Conservation (phyloP, 257 asterid species). For the Petrea volubilis region DNA sequence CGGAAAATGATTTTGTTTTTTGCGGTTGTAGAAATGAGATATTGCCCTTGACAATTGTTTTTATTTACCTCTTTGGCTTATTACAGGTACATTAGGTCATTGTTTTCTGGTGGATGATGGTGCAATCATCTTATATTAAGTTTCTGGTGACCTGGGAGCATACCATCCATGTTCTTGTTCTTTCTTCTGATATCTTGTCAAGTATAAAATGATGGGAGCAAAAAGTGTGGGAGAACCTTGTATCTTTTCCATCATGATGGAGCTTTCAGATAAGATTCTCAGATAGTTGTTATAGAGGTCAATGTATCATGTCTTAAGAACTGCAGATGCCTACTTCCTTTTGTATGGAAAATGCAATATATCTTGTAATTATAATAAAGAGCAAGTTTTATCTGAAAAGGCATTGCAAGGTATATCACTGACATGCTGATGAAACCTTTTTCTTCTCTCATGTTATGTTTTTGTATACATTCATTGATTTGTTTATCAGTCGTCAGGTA, state of each 20-base stretch:
- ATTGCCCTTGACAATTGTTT: not conserved
- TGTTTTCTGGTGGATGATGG: not conserved
- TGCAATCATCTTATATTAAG: not conserved
- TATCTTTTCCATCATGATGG: not conserved
- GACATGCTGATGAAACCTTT: not conserved
- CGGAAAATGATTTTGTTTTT: not conserved
- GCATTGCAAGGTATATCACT: not conserved
- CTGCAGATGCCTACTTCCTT: not conserved
- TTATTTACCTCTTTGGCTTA: not conserved
- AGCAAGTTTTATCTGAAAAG: not conserved
- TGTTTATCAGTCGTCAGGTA: no score
- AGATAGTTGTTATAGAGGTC: not conserved
- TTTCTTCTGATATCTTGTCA: not conserved
- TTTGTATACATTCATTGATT: not conserved
- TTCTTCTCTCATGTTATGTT: no score
- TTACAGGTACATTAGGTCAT: not conserved
- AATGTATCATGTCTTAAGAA: not conserved
- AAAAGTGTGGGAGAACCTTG: not conserved
- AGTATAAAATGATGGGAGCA: not conserved
- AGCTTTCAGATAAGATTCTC: not conserved
- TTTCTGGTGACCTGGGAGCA: not conserved
- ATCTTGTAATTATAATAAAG: not conserved
- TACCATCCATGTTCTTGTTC: not conserved
- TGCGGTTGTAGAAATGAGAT: not conserved
- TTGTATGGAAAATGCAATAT: not conserved